Evolutionary conservation across 139 green algal species (phyloP).

Genomic region (Volvox reticuliferus): DNA sequence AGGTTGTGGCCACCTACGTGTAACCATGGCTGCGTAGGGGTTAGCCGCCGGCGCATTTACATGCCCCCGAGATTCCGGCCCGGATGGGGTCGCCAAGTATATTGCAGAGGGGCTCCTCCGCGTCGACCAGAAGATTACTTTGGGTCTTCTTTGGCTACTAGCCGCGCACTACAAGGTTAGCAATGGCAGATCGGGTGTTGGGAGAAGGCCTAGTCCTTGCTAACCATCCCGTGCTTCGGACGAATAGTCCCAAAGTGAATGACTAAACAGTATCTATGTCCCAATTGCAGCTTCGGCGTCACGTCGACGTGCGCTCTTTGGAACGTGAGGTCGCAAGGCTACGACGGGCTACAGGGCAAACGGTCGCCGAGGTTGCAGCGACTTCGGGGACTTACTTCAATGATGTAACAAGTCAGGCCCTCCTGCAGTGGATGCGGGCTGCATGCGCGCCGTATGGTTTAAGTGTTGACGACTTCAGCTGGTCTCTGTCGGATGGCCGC

Average conservation of each 20-base stretch:
- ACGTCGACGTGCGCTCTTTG: slow-evolving; percentile 44
- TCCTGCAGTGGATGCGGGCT: slow-evolving; percentile 84
- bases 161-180: slow-evolving; percentile 44
- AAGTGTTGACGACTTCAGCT: slow-evolving; percentile 71
- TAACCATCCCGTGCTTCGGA: too few species aligned
- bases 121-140: slow-evolving; percentile 71
- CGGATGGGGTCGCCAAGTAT: slow-evolving; percentile 10
- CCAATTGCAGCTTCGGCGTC: slow-evolving; percentile 37
- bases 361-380: neutral
- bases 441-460: slow-evolving; percentile 70
- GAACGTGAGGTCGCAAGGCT: slow-evolving; percentile 44
- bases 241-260: too few species aligned
- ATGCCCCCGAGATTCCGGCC: too few species aligned
- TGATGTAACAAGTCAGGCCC: slow-evolving; percentile 50
- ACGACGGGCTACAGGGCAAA: neutral
- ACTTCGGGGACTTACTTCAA: slow-evolving; percentile 45
- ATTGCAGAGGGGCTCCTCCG: slow-evolving; percentile 72
- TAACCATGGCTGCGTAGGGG: neutral
- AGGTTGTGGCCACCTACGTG: too few species aligned
- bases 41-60: neutral
- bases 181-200: too few species aligned
- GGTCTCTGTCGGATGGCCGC: slow-evolving; percentile 79
- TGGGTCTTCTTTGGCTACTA: slow-evolving; percentile 76
- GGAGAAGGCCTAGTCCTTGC: too few species aligned
- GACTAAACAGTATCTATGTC: too few species aligned